Evolutionary conservation across 805 yeast genomes (phyloP), one percentile per base, ranked within the genome.

Genomic region (Starmerella scarabaei): DNA sequence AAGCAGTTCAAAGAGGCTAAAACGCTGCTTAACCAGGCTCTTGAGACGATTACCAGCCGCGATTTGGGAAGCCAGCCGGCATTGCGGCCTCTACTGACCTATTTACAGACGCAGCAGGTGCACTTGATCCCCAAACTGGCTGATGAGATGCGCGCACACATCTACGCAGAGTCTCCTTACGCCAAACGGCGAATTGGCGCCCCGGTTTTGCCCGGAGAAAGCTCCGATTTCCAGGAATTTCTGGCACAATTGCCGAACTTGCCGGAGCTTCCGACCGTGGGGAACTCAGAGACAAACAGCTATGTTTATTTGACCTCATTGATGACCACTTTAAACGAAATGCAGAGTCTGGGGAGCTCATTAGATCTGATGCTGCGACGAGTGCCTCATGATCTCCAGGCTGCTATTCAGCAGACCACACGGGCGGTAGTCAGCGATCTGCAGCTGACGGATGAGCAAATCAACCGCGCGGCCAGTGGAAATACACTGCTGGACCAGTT

Each of bases 71-170:
- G 45, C 11, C 57, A 61, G 18, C 50, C 58, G 3, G 55, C 59
- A 1, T 47, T 60, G 27, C 52, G 51, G 43, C 58, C 61, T 2
- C 42, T 60, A 26, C 55, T 55, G 23, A 32, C 49, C 11, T 58
- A 58, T 34, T 46, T 60, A 14, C 41, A 49, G 27, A 57, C 65
- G 9, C 70, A 69, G 45, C 61, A 61, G 33, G 42, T 55, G 32
- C 55, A 65, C 31, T 61, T 86, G 21, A 77, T 79, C 52, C 84
- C 77, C 35, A 72, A 73, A 46, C 63, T 86, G 16, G 63, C 81
- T n/a, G 93, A 81, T 46, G 94, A 85, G 52, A 61, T 84, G 31
- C 76, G 73, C 43, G 69, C 67, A 35, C 77, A 81, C 41, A 62
- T 81, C n/a, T 82, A 77, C 51, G 63, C 79, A 31, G 75, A 73